Conservation (phyloP, 352 stramenopile genomes). For the Phytophthora tentaculata region DNA sequence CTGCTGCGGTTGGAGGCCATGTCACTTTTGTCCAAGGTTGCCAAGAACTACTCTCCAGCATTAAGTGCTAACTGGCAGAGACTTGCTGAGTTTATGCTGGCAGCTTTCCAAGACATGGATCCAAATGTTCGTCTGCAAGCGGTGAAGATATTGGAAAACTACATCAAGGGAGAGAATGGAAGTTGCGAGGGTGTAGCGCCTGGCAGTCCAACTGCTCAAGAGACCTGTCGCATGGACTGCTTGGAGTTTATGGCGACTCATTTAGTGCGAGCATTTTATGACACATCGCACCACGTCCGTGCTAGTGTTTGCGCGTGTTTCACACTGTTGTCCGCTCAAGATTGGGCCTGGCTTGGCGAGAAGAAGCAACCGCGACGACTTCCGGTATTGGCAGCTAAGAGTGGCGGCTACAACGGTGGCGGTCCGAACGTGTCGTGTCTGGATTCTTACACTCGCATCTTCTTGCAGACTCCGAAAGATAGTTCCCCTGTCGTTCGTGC, state of each 20-base stretch:
- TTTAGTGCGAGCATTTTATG: conserved; percentile 82
- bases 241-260: conserved; percentile 82
- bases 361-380: conserved; percentile 47
- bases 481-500: conserved; percentile 83
- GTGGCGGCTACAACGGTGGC: conserved; percentile 35
- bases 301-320: conserved; percentile 89
- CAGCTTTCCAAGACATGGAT: conserved; percentile 84
- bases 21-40: conserved; percentile 83
- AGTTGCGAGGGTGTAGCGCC: conserved; percentile 8
- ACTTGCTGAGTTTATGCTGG: conserved; percentile 80
- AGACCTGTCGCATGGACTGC: conserved; percentile 50
- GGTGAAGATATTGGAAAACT: conserved; percentile 90
- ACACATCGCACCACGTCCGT: conserved; percentile 87
- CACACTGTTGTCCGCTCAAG: conserved; percentile 69
- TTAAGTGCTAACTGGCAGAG: conserved; percentile 75
- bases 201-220: not conserved
- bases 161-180: conserved; percentile 76
- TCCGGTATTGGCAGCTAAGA: conserved; percentile 41
- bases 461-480: conserved; percentile 80
- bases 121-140: conserved; percentile 87
- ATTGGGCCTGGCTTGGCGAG: conserved; percentile 69
- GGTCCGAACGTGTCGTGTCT: conserved; percentile 44
- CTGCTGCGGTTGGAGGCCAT: conserved; percentile 82
- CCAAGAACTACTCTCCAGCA: conserved; percentile 82
- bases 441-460: conserved; percentile 74